Evolutionary conservation across 352 stramenopile species (phyloP), one percentile per base, ranked within the genome.

Genomic region (Phytopythium mirpurense): DNA sequence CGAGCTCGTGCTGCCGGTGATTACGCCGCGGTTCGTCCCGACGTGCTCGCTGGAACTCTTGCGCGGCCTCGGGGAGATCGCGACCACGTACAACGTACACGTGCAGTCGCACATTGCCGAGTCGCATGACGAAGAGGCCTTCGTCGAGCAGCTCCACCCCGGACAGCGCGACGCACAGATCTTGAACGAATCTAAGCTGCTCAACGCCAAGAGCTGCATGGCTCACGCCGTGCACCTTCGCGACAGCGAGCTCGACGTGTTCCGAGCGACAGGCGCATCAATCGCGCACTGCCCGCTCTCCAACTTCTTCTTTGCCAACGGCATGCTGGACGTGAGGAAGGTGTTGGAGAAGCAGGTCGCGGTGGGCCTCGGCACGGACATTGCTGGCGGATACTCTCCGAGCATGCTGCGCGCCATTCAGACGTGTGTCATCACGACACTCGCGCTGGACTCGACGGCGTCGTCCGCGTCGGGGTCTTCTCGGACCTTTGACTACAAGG

Each of bases 11-110:
- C 62, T 67, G 46, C 89, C 90, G 1, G 78, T 93, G 3, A 46
- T 97, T 23, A 97, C 88, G 12, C 89, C 90, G 19, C 81, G 91
- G 10, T 98, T 98, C 60, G 77, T 97, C 3, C 90, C 90, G 3
- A 96, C 75, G 32, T 97, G 90, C 59, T 89, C 90, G 26, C 52
- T 72, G 6, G 68, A 83, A 58, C 71, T 97, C 12, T 57, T 98
- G 34, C 57, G 51, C 8, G 70, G 78, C 2, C 69, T 98, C 19
- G 88, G 89, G 16, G 62, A 67, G 0, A 49, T 97, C 6, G 83
- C 86, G 0, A 48, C 51, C 23, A 73, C 76, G 40, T 92, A 93
- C 56, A 51, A 78, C 19, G 66, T 86, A 23, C 70, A 74, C 40
- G 79, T 97, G 19, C 87, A 96, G 64, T 94, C 81, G 14, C 91